phyloP scores from a whole-genome alignment of 306 rosid species.

The Benincasa hispida region DNA sequence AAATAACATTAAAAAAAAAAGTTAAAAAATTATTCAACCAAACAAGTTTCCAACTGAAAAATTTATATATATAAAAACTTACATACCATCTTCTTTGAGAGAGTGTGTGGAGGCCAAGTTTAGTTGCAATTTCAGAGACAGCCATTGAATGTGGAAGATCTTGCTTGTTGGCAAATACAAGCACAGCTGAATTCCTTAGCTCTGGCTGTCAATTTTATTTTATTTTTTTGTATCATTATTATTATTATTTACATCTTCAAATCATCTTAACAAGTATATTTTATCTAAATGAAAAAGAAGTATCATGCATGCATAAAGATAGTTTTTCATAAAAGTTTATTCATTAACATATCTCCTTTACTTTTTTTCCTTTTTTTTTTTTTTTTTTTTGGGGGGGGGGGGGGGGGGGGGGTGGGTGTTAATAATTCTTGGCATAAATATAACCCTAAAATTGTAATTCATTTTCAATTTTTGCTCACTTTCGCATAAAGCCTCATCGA shows the following conservation, averaged over 20 bases:
- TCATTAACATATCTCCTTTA: no score
- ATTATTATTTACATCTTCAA: background rate
- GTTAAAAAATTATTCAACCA: background rate
- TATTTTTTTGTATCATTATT: no score
- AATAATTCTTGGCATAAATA: no score
- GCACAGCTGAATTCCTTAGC: slow-evolving; percentile 17
- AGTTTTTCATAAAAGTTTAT: no score
- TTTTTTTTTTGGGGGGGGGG: no score
- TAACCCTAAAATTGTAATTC: no score
- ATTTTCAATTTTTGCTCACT: no score
- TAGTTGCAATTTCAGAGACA: slow-evolving; percentile 23
- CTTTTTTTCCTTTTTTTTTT: no score
- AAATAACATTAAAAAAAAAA: no score
- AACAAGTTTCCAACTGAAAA: background rate
- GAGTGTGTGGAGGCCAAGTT: slow-evolving; percentile 31
- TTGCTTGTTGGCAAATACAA: slow-evolving; percentile 39
- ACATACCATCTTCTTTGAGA: slow-evolving; percentile 21
- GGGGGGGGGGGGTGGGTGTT: no score
- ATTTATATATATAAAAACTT: background rate
- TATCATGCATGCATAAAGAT: no score
- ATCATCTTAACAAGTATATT: background rate
- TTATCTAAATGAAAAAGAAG: background rate
- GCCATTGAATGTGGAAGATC: slow-evolving; percentile 33
- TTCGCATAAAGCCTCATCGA: no score
- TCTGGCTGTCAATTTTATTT: slow-evolving; percentile 1